phyloP scores from a whole-genome alignment of 495 filamentous ascomycete species.

The Durotheca rogersii region DNA sequence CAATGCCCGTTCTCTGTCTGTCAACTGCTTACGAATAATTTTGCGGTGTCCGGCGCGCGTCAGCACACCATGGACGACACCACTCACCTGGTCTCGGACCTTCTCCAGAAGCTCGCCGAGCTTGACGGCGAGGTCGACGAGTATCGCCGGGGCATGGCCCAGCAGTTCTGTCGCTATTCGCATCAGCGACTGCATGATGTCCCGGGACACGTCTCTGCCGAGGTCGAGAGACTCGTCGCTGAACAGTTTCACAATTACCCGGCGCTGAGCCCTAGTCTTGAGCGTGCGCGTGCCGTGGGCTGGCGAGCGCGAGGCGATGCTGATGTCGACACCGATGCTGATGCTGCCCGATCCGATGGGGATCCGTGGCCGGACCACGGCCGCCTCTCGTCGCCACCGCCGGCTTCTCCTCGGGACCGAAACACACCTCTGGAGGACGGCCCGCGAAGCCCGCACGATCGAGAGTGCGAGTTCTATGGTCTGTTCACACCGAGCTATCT shows the following conservation, averaged over 20 bases:
- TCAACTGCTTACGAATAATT: slow-evolving; percentile 27
- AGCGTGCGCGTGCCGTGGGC: slow-evolving; percentile 12
- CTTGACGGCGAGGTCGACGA: slow-evolving; percentile 51
- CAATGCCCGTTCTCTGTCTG: slow-evolving; percentile 31
- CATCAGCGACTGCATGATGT: slow-evolving; percentile 47
- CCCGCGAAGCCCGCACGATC: slow-evolving; percentile 48
- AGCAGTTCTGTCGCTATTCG: slow-evolving; percentile 51
- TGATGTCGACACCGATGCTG: too few species aligned
- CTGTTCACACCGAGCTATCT: slow-evolving; percentile 62
- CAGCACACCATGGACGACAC: slow-evolving; percentile 52
- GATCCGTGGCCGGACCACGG: slow-evolving; percentile 35
- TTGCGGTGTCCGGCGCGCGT: slow-evolving; percentile 26
- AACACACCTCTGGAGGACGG: slow-evolving; percentile 36
- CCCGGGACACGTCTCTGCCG: slow-evolving; percentile 46
- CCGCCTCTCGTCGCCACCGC: slow-evolving; percentile 45
- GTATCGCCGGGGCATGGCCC: slow-evolving; percentile 52
- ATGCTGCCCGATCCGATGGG: slow-evolving; percentile 25
- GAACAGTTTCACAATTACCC: slow-evolving; percentile 47
- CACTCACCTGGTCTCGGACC: slow-evolving; percentile 48
- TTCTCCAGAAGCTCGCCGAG: slow-evolving; percentile 51
- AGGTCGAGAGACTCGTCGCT: slow-evolving; percentile 45
- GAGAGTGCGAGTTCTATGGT: slow-evolving; percentile 59
- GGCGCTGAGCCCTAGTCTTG: slow-evolving; percentile 36
- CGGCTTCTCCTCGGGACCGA: slow-evolving; percentile 43
- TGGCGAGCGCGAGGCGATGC: slow-evolving; percentile 15